Conservation (phyloP, 2,329 filamentous ascomycete species). For the Colletotrichum phormii region DNA sequence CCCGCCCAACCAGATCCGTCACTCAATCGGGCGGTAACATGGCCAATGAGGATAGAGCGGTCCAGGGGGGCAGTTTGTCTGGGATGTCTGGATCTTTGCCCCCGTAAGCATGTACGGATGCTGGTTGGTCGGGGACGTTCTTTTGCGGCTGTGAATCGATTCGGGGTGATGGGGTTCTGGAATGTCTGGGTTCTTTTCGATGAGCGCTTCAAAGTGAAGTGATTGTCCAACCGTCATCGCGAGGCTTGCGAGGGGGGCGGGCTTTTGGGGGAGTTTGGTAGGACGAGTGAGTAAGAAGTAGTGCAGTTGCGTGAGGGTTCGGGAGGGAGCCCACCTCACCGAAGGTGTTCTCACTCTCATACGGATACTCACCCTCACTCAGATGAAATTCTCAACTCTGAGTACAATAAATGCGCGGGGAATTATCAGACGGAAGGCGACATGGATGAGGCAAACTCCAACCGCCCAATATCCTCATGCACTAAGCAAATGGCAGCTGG, state of each 20-base stretch:
- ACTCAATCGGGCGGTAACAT: constrained; percentile 49
- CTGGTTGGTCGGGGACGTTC: constrained; percentile 16
- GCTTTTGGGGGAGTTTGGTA: neutral
- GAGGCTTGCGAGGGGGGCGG: neutral
- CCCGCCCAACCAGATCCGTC: constrained; percentile 41
- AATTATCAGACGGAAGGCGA: neutral
- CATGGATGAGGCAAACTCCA: constrained; percentile 16
- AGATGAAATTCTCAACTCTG: neutral
- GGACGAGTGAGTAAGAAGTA: neutral
- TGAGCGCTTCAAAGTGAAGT: neutral
- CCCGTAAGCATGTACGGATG: neutral
- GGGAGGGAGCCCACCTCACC: neutral
- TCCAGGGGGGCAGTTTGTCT: neutral
- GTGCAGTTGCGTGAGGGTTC: neutral
- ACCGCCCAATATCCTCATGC: constrained; percentile 7
- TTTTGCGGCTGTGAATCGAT: neutral
- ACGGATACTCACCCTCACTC: neutral
- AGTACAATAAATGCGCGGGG: neutral
- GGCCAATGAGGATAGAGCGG: constrained; percentile 39
- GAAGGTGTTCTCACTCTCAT: neutral
- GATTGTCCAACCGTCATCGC: neutral
- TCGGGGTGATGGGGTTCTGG: neutral
- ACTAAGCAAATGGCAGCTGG: neutral
- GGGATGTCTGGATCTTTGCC: constrained; percentile 24
- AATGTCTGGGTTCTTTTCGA: neutral